Evolutionary conservation across 2,329 filamentous ascomycete species (phyloP).

Genomic region (Microdochium paspali): DNA sequence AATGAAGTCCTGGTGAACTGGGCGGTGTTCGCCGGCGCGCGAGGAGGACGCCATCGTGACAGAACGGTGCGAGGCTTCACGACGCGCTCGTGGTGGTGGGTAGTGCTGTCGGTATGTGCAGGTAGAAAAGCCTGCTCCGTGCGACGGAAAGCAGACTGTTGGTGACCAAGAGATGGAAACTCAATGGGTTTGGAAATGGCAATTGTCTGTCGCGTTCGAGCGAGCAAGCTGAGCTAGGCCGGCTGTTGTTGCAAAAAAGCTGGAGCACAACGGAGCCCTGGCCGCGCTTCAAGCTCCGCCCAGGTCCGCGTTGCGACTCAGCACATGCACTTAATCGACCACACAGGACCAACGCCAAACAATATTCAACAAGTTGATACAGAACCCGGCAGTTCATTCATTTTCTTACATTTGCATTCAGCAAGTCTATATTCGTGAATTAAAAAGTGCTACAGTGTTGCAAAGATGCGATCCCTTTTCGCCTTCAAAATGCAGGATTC

Average conservation of each 20-base stretch:
- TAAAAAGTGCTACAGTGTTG: background rate
- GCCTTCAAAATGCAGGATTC: background rate
- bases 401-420: background rate
- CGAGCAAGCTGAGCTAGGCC: background rate
- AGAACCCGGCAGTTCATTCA: too few relatives aligned
- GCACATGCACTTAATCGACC: background rate
- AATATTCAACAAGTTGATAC: too few relatives aligned
- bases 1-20: conserved; percentile 91
- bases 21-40: conserved; percentile 40
- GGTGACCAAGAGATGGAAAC: background rate
- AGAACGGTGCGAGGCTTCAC: background rate
- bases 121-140: background rate
- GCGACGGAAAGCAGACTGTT: background rate
- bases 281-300: background rate
- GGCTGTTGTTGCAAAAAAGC: background rate
- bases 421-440: background rate
- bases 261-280: background rate
- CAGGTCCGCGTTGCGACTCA: background rate
- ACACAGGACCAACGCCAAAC: too few relatives aligned
- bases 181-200: background rate
- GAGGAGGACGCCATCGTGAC: conserved; percentile 30
- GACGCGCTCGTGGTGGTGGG: background rate
- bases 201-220: background rate
- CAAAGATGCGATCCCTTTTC: background rate
- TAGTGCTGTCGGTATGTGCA: background rate